Conservation (phyloP, 2,329 filamentous ascomycete species). For the Ustulina deusta region DNA sequence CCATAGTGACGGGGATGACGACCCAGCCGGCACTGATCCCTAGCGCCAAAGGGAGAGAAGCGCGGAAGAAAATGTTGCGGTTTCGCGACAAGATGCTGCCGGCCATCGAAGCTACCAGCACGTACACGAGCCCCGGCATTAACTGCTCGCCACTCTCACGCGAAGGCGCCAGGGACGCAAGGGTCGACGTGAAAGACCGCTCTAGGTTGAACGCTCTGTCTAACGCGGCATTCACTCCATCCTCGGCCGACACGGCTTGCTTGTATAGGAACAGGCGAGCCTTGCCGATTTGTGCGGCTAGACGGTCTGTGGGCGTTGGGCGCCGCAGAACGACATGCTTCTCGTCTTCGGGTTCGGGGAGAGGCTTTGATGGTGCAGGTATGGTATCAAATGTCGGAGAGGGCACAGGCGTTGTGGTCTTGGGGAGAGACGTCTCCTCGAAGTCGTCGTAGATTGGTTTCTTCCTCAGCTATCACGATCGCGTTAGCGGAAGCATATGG, state of each 20-base stretch:
- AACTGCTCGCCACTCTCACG: conserved; percentile 88
- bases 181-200: conserved; percentile 87
- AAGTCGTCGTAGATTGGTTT: conserved; percentile 87
- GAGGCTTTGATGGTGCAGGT: conserved; percentile 44
- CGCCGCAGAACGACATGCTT: conserved; percentile 51
- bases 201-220: conserved; percentile 86
- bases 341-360: conserved; percentile 49
- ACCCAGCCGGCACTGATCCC: conserved; percentile 86
- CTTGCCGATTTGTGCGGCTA: conserved; percentile 83
- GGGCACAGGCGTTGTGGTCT: conserved; percentile 45
- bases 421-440: conserved; percentile 57
- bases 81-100: conserved; percentile 92
- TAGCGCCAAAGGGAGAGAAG: conserved; percentile 79
- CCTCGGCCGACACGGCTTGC: conserved; percentile 80
- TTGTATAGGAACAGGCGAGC: conserved; percentile 84
- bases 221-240: conserved; percentile 84
- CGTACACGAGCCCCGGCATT: conserved; percentile 90
- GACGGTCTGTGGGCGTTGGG: conserved; percentile 88
- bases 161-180: conserved; percentile 88
- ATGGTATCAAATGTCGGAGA: conserved; percentile 52
- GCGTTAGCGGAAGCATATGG: conserved; percentile 20
- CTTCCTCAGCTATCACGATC: conserved; percentile 54
- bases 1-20: conserved; percentile 88
- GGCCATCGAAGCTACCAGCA: conserved; percentile 93
- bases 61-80: conserved; percentile 84